Conservation (phyloP, 2,329 filamentous ascomycete genomes). For the Colletotrichum abscissum region DNA sequence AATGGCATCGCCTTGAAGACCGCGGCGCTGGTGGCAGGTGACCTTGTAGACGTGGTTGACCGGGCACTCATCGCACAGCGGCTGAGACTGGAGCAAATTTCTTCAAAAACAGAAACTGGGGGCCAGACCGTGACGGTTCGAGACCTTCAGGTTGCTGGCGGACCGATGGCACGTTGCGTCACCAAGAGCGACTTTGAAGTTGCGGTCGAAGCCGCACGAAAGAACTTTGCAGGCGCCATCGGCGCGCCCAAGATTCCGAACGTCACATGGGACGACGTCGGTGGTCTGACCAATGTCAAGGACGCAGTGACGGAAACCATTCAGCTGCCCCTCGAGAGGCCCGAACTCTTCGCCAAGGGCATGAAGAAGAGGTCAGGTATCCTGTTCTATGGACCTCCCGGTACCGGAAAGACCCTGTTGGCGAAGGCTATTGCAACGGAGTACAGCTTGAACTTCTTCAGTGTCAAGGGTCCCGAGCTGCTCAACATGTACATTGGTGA, state of each 20-base stretch:
- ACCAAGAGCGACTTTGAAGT: constrained; percentile 87
- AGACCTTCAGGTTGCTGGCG: constrained; percentile 91
- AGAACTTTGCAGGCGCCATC: constrained; percentile 98
- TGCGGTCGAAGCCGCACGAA: constrained; percentile 94
- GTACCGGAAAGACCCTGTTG: constrained; percentile 91
- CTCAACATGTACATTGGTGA: constrained; percentile 98
- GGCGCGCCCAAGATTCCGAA: constrained; percentile 98
- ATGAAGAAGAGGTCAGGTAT: constrained; percentile 98
- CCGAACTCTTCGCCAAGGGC: constrained; percentile 94
- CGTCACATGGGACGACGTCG: constrained; percentile 95
- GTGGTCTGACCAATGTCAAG: constrained; percentile 92
- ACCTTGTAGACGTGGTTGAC: constrained; percentile 94
- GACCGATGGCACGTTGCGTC: constrained; percentile 80
- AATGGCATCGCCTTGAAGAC: constrained; percentile 92
- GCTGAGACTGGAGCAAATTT: constrained; percentile 80
- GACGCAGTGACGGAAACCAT: constrained; percentile 98
- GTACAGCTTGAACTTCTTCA: constrained; percentile 95
- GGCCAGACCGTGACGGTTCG: constrained; percentile 70
- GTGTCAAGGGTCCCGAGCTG: constrained; percentile 89
- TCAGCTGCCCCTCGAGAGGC: constrained; percentile 88
- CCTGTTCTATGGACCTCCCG: constrained; percentile 86
- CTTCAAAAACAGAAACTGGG: constrained; percentile 55
- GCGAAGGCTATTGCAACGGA: constrained; percentile 95
- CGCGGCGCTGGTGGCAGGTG: constrained; percentile 92
- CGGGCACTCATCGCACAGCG: constrained; percentile 83